A percentile compares a stretch with the other conserved stretches of the same genome.
phyloP scores from a whole-genome alignment of 129 eudicot species.

The Artemisia tridentata region DNA sequence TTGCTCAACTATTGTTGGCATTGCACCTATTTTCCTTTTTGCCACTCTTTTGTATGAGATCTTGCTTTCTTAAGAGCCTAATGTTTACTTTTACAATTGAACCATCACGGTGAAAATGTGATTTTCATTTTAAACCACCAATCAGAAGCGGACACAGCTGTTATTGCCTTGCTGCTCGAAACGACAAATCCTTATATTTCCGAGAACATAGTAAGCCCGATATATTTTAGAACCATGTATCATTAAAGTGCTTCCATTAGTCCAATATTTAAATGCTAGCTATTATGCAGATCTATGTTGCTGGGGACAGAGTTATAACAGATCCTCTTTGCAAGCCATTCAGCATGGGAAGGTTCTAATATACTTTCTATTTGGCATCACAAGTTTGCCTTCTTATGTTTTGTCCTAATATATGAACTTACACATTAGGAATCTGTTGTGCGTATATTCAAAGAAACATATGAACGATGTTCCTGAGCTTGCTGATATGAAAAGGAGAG shows the following conservation, averaged over 20 bases:
- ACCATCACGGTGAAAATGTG: slow-evolving; percentile 81
- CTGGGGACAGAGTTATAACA: slow-evolving; percentile 94
- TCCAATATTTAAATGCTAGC: slow-evolving; percentile 15
- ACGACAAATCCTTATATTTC: slow-evolving; percentile 65
- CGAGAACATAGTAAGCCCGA: slow-evolving; percentile 59
- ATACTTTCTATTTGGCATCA: slow-evolving; percentile 9
- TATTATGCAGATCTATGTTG: slow-evolving; percentile 80
- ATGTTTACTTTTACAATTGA: slow-evolving; percentile 9
- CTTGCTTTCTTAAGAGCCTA: slow-evolving; percentile 20
- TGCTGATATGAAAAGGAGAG: slow-evolving; percentile 77
- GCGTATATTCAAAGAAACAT: slow-evolving; percentile 95
- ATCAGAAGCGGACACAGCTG: slow-evolving; percentile 98
- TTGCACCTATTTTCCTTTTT: not conserved
- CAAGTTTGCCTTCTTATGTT: not conserved
- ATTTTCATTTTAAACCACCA: slow-evolving; percentile 95
- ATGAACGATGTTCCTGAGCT: slow-evolving; percentile 92
- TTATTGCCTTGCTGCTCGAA: slow-evolving; percentile 84
- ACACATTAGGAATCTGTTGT: slow-evolving; percentile 69
- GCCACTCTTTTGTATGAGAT: slow-evolving; percentile 17
- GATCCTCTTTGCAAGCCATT: slow-evolving; percentile 99
- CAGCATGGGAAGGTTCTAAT: slow-evolving; percentile 93
- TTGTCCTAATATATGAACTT: slow-evolving; percentile 2
- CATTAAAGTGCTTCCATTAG: slow-evolving; percentile 13
- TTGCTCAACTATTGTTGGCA: no score
- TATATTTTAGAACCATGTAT: slow-evolving; percentile 2